Base-by-base conservation (phyloP, 2,329 filamentous ascomycete species). In the Trichoderma afroharzianum region DNA sequence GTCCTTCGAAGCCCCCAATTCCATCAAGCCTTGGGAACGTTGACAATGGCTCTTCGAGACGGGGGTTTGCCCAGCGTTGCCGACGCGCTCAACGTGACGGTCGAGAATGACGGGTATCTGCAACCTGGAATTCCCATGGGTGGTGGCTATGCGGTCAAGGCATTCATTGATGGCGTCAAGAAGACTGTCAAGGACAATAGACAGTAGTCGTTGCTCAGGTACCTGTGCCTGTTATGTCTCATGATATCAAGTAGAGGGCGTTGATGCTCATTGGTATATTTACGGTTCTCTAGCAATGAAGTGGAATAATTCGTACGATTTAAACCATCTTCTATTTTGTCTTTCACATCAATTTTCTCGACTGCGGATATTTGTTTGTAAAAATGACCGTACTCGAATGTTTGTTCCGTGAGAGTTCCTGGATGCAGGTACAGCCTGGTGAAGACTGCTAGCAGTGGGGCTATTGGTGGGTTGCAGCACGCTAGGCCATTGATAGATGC, bases 1-100 rank as follows among this genome's bases (percentile, higher is more conserved):
- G 94, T 98, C 8, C 83, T 98, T 15, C 89, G 93, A 74, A 97
- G 93, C 75, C 95, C 96, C 21, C 96, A 99, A 79, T 94, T 99
- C 78, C 89, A 90, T 73, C 96, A 98, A 81, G 95, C 93, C 75
- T 83, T 98, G 50, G 89, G 90, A 0, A 96, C 92, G 79, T 83
- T 99, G 76, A 97, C 94, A 0, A 90, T 94, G 81, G 96, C 96
- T 14, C 85, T 99, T 70, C 87, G 94, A 71, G 95, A 98, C 76
- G 96, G 96, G 14, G 96, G 95, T 0, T 82, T 99, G 71, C 95
- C 95, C 5, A 97, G 91, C 76, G 92, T 99, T 74, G 92, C 94
- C 7, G 94, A 97, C 77, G 95, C 95, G 4, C 84, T 99, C 50
- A 88, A 90, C 7, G 88, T 98, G 72, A 89, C 90, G 75, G 89